Percentiles rank a stretch among this genome's conserved stretches.
phyloP scores from a whole-genome alignment of 2,329 filamentous ascomycete genomes.

The Penicillium vulpinum region DNA sequence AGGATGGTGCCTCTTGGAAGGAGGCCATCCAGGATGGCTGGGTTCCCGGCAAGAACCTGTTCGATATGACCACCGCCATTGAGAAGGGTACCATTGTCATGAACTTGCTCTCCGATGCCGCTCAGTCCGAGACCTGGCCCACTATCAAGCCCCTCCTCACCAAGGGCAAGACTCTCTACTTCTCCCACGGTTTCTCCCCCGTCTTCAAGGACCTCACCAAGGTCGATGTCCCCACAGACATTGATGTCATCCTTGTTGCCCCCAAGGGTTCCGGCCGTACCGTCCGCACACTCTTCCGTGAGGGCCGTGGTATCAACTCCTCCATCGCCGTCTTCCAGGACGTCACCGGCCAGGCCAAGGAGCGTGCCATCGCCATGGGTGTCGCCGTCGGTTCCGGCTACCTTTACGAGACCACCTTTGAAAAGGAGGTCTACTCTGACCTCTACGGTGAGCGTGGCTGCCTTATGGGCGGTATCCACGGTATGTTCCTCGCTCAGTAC shows the following conservation, averaged over 20 bases:
- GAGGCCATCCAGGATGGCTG: slow-evolving; percentile 96
- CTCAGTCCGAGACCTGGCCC: slow-evolving; percentile 98
- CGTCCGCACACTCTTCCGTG: slow-evolving; percentile 96
- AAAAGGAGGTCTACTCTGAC: slow-evolving; percentile 99
- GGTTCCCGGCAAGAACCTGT: slow-evolving; percentile 97
- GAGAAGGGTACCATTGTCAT: slow-evolving; percentile 91
- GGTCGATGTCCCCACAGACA: slow-evolving; percentile 91
- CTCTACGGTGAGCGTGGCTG: slow-evolving; percentile 99
- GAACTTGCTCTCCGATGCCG: slow-evolving; percentile 98
- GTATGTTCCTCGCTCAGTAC: slow-evolving; percentile 99
- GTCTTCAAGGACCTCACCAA: slow-evolving; percentile 99
- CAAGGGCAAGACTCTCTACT: slow-evolving; percentile 99
- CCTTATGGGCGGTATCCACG: slow-evolving; percentile 99
- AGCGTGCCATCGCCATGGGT: slow-evolving; percentile 95
- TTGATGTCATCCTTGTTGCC: slow-evolving; percentile 98
- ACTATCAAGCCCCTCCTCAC: slow-evolving; percentile 95
- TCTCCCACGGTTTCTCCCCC: slow-evolving; percentile 99
- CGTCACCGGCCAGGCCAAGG: slow-evolving; percentile 94
- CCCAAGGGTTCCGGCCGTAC: slow-evolving; percentile 99
- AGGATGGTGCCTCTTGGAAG: slow-evolving; percentile 98
- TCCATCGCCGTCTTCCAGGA: slow-evolving; percentile 98
- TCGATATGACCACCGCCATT: slow-evolving; percentile 97
- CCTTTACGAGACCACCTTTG: slow-evolving; percentile 99
- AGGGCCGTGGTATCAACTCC: slow-evolving; percentile 99
- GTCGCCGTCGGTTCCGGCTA: slow-evolving; percentile 97